Evolutionary conservation across 2,329 filamentous ascomycete genomes (phyloP).

Genomic region (Cryphonectria naterciae): DNA sequence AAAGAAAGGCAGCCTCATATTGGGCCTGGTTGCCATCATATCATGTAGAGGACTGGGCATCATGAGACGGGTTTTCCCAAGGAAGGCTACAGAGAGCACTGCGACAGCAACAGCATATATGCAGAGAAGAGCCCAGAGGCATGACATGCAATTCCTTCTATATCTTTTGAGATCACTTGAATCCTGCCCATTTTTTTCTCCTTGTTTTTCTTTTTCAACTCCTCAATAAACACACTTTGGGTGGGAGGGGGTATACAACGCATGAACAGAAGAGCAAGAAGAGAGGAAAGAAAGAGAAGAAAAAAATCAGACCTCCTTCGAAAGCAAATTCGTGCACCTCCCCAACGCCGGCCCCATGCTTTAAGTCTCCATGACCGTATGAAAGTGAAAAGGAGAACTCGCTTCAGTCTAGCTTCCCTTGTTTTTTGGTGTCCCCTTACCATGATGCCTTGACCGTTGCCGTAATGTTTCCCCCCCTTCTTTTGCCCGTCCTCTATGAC

Average conservation of each 20-base stretch:
- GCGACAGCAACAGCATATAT: background rate
- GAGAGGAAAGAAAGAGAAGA: slow-evolving; percentile 2
- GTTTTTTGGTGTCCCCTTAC: slow-evolving; percentile 27
- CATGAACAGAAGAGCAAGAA: slow-evolving; percentile 16
- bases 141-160: background rate
- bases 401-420: slow-evolving; percentile 30
- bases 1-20: background rate
- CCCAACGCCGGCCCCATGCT: slow-evolving; percentile 29
- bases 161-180: slow-evolving; percentile 18
- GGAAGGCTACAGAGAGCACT: background rate
- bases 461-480: background rate
- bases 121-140: background rate
- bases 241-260: slow-evolving; percentile 28
- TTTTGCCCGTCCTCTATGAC: background rate
- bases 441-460: slow-evolving; percentile 23
- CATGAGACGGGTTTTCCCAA: background rate
- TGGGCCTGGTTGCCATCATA: background rate
- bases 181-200: slow-evolving; percentile 16
- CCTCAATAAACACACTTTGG: slow-evolving; percentile 10
- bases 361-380: slow-evolving; percentile 18
- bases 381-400: slow-evolving; percentile 21
- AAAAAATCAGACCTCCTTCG: background rate
- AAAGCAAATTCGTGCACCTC: slow-evolving; percentile 23
- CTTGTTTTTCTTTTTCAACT: slow-evolving; percentile 24
- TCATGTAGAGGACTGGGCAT: background rate